A percentile compares a stretch with the other conserved stretches of the same genome.
phyloP scores from a whole-genome alignment of 768 basidiomycete genomes.

The Trametes maxima region DNA sequence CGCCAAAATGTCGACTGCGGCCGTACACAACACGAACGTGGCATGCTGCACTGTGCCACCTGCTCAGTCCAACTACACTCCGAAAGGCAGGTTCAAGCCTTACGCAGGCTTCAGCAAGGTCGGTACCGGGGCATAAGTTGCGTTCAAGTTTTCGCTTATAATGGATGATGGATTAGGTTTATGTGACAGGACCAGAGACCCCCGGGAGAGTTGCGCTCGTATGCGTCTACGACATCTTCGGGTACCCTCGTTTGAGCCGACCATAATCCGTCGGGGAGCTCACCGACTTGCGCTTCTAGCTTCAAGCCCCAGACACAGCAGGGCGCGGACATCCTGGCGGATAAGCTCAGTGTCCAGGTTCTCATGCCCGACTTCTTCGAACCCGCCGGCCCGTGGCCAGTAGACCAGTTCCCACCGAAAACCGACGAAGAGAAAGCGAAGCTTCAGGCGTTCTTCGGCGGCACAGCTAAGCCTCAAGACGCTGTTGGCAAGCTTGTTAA shows the following conservation, averaged over 20 bases:
- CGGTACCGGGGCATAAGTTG: constrained; percentile 1
- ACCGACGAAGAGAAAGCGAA: constrained; percentile 53
- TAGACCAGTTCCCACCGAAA: constrained; percentile 54
- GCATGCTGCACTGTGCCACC: constrained; percentile 60
- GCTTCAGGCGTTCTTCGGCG: constrained; percentile 60
- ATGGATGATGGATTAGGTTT: constrained; percentile 36
- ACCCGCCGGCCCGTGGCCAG: constrained; percentile 50
- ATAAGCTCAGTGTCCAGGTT: constrained; percentile 52
- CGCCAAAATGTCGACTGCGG: constrained; percentile 40
- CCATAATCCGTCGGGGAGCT: not conserved
- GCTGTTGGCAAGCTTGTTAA: constrained; percentile 44
- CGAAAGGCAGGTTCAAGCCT: constrained; percentile 51
- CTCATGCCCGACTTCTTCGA: constrained; percentile 73
- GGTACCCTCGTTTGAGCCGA: constrained; percentile 34
- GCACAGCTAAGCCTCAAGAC: constrained; percentile 46
- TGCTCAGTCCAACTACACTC: constrained; percentile 53
- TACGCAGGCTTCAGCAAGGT: constrained; percentile 50
- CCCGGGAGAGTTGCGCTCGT: constrained; percentile 53
- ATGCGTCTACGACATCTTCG: constrained; percentile 67
- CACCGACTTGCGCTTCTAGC: constrained; percentile 27
- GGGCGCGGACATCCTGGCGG: constrained; percentile 64
- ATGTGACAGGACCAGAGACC: constrained; percentile 50
- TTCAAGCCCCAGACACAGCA: constrained; percentile 67
- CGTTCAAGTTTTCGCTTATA: not conserved
- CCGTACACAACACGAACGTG: constrained; percentile 39